Conservation (phyloP, 148 eudicot genomes). For the Arctostaphylos glauca region DNA sequence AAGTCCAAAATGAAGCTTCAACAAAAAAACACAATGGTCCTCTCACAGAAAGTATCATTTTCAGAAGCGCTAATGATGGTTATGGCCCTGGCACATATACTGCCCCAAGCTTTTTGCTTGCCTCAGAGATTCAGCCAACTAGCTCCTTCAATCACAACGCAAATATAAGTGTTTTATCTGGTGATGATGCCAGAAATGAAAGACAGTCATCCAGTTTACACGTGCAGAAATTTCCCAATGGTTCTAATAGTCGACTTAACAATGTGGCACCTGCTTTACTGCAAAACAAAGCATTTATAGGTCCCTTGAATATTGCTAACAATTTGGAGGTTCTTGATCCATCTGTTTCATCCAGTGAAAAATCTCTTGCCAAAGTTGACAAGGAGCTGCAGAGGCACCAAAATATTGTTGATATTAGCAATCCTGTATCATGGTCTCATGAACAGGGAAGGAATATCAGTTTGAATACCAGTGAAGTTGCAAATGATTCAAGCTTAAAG, state of each 20-base stretch:
- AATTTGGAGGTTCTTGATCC: constrained; percentile 18
- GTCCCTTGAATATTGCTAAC: constrained; percentile 7
- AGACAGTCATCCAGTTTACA: constrained; percentile 17
- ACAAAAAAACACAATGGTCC: constrained; percentile 31
- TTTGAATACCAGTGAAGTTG: constrained; percentile 25
- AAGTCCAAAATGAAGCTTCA: constrained; percentile 20
- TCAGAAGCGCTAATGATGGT: constrained; percentile 34
- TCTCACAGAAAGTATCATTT: constrained; percentile 51
- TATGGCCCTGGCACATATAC: constrained; percentile 25
- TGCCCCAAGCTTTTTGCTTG: constrained; percentile 20
- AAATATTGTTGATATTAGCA: constrained; percentile 18
- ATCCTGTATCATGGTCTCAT: constrained; percentile 16
- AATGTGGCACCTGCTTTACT: constrained; percentile 16
- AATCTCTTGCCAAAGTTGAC: constrained; percentile 6
- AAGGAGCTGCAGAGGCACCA: constrained; percentile 10
- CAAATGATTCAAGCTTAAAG: constrained; percentile 23
- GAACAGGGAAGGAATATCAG: constrained; percentile 27
- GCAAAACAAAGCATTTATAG: constrained; percentile 19
- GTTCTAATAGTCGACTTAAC: constrained; percentile 19
- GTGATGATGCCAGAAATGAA: constrained; percentile 20
- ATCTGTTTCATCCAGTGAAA: constrained; percentile 9
- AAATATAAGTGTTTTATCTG: constrained; percentile 16
- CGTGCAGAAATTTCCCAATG: constrained; percentile 8
- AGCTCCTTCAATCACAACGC: constrained; percentile 11
- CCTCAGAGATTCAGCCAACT: constrained; percentile 28